Evolutionary conservation across 768 basidiomycete species (phyloP), one percentile per base, ranked within the genome.

Genomic region (Russula foetens): DNA sequence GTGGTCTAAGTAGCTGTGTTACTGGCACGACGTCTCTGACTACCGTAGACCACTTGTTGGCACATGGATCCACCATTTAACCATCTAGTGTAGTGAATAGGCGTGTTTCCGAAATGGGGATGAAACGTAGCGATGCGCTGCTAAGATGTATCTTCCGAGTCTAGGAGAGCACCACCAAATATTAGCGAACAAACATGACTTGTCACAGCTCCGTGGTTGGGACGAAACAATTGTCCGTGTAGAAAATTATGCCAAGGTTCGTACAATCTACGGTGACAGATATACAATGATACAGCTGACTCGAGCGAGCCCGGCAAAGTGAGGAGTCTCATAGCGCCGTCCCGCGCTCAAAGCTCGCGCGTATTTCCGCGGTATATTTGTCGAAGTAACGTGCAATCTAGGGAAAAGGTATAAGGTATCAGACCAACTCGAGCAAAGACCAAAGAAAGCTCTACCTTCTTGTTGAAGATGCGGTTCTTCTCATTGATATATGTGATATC

Each of bases 401-500:
- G 29, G 43, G 44, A 43, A 26, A 44, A 44, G 35, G 8, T n/a
- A 56, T 63, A 14, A 63, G 56, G 7, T 17, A 17, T 17, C 39
- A 23, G 33, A 11, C 23, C 7, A 12, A 9, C 26, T 24, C 7
- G 11, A 3, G 15, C 23, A 33, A 56, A 33, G 49, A 17, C 47
- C 5, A 53, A 63, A 19, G 47, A 26, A 58, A 5, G 64, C 72
- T 19, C 28, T 57, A 86, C 90, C 87, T 96, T 97, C 76, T 93
- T 94, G 83, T 98, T 97, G 81, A 97, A 98, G 49, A 97, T 93
- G 64, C 92, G 84, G 74, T 98, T 95, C 73, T 89, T 87, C 74
- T 98, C 92, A 79, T 99, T 99, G 82, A 99, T 99, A 71, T 98
- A 99, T 6, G 94, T 98, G 72, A 99, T 90, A 67, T 98, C 95